Conservation (phyloP, 345 rosid genomes). For the Nasturtium officinale region DNA sequence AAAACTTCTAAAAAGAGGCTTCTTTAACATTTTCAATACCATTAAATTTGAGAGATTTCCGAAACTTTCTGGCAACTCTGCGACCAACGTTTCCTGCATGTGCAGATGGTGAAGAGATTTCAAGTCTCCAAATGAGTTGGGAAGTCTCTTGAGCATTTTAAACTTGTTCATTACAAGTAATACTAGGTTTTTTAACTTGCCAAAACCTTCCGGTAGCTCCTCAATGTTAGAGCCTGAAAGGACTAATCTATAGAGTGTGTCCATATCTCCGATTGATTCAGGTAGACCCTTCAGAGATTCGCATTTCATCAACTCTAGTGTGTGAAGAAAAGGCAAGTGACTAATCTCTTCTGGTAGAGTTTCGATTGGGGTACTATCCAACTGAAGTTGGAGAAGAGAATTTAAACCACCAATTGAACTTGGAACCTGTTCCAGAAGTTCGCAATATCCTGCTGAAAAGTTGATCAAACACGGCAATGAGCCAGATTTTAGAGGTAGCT, state of each 20-base stretch:
- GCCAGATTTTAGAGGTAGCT: slow-evolving; percentile 12
- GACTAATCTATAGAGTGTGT: slow-evolving; percentile 16
- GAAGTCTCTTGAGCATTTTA: slow-evolving; percentile 34
- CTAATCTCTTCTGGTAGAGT: slow-evolving; percentile 33
- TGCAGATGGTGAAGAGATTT: slow-evolving; percentile 22
- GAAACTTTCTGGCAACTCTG: slow-evolving; percentile 33
- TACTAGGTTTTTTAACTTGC: slow-evolving; percentile 35
- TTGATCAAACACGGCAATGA: slow-evolving; percentile 28
- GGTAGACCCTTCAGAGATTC: slow-evolving; percentile 23
- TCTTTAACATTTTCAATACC: slow-evolving; percentile 34
- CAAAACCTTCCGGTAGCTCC: slow-evolving; percentile 29
- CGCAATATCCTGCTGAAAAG: slow-evolving; percentile 31
- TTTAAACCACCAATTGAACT: slow-evolving; percentile 36
- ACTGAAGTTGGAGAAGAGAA: slow-evolving; percentile 33
- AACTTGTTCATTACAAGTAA: slow-evolving; percentile 13
- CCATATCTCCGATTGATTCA: slow-evolving; percentile 27
- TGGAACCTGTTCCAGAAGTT: slow-evolving; percentile 20
- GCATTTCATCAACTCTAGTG: slow-evolving; percentile 28
- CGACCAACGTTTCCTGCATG: slow-evolving; percentile 22
- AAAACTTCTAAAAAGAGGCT: slow-evolving; percentile 36
- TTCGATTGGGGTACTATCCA: slow-evolving; percentile 21
- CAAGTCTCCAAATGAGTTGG: slow-evolving; percentile 37
- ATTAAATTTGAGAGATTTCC: slow-evolving; percentile 40
- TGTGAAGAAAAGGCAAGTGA: not conserved
- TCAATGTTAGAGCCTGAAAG: slow-evolving; percentile 37